These are phyloP conservation scores for Domatiomyces globalis DNA, from an alignment of 2,329 filamentous ascomycete genomes.

Conservation along the genomic window DNA sequence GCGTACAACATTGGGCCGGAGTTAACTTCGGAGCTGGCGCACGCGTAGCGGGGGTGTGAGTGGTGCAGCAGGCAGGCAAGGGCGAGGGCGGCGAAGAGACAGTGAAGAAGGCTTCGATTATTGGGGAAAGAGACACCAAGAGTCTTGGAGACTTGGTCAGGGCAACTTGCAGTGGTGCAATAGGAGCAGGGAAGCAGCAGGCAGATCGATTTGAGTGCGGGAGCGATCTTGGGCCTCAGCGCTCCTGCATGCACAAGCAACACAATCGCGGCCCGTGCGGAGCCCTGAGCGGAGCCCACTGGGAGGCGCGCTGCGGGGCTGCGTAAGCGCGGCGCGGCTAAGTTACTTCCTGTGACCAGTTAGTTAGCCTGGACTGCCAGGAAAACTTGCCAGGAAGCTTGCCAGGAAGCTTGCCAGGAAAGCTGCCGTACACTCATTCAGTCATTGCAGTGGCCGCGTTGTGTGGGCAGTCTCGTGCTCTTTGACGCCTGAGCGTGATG, in stretches of 20 bases:
- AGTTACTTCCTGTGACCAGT: background rate
- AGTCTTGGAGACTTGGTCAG: background rate
- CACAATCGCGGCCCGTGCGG: background rate
- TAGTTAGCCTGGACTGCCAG: background rate
- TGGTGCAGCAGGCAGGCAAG: too few species aligned
- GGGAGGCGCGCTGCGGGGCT: background rate
- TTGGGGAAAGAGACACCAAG: background rate
- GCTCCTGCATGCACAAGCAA: background rate
- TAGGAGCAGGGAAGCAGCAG: background rate
- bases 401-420: background rate
- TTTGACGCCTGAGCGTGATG: background rate
- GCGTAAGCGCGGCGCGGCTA: background rate
- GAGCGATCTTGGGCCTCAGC: background rate
- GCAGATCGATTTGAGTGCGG: background rate
- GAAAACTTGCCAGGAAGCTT: background rate
- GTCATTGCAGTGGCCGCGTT: background rate
- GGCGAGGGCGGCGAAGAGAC: too few species aligned
- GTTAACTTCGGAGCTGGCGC: background rate
- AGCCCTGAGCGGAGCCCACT: background rate
- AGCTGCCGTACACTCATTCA: background rate
- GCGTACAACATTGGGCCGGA: conserved; percentile 15
- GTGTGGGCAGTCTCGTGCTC: background rate
- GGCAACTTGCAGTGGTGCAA: conserved; percentile 38
- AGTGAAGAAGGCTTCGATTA: background rate
- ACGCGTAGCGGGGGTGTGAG: background rate